Conservation (phyloP, 1,139 yeast genomes). For the Candida freyschussii region DNA sequence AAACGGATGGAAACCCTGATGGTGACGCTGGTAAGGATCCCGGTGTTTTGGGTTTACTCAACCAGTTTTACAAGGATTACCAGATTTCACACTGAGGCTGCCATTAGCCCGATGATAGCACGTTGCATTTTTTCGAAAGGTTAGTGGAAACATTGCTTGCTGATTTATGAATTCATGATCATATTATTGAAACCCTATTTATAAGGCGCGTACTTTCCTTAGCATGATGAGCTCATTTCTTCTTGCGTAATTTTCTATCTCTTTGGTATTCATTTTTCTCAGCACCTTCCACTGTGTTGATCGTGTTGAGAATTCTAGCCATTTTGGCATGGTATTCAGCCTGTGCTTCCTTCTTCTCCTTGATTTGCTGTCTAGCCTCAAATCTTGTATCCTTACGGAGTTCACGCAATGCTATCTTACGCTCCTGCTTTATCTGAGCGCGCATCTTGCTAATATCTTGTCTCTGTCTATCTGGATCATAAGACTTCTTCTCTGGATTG, state of each 20-base stretch:
- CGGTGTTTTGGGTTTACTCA: slow-evolving; percentile 80
- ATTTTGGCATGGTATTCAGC: slow-evolving; percentile 84
- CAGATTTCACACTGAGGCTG: slow-evolving; percentile 18
- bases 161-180: too few species aligned
- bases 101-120: too few species aligned
- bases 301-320: slow-evolving; percentile 79
- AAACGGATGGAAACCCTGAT: slow-evolving; percentile 25
- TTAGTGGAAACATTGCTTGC: too few species aligned
- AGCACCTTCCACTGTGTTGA: slow-evolving; percentile 90
- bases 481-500: slow-evolving; percentile 91
- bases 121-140: too few species aligned
- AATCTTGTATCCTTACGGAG: slow-evolving; percentile 85
- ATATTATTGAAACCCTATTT: background rate
- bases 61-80: slow-evolving; percentile 73
- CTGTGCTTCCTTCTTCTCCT: slow-evolving; percentile 69
- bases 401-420: slow-evolving; percentile 83
- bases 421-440: slow-evolving; percentile 85
- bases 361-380: slow-evolving; percentile 79
- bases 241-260: slow-evolving; percentile 67
- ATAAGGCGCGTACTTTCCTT: background rate
- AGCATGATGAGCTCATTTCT: slow-evolving; percentile 28
- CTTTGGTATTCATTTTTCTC: slow-evolving; percentile 88
- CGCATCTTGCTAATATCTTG: slow-evolving; percentile 80
- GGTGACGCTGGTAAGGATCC: slow-evolving; percentile 40
- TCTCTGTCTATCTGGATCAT: slow-evolving; percentile 76